Base-by-base conservation (phyloP, 2,329 filamentous ascomycete genomes). In the Teratosphaeriaceae sp. region DNA sequence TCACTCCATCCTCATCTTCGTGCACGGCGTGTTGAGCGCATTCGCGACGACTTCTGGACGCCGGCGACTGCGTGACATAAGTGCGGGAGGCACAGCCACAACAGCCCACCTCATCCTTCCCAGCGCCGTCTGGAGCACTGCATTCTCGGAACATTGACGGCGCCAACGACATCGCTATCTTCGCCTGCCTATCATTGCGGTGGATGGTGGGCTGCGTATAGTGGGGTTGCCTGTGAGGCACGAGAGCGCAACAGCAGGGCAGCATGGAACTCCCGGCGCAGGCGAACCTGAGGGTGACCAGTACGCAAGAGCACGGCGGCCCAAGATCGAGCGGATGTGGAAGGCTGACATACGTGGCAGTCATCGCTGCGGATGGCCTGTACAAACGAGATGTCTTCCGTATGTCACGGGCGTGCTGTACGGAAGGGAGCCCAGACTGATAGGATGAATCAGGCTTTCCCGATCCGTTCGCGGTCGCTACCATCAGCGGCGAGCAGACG, bases 351-450 rank as follows among this genome's bases (percentile, higher is more conserved):
- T 19, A 8, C 16, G 19, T 38, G 57, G 56, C 66, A 97, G 92
- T 98, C 72, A 96, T 98, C 73, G 92, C 92, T 57, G 92, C 92
- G 57, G 92, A 98, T 76, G 92, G 92, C 48, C 76, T 98, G 54
- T 97, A 96, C 76, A 98, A 97, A 75, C 83, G 92, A 70, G 92
- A 98, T 86, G 89, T 98, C 49, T 97, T 98, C 70, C 80, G 92
- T 97, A 84, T 59, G 88, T 80, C 40, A 44, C 40, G 43, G 24
- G 19, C 13, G 7, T 20, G 43, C 26, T 30, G 8, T 37, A 11
- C 15, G 3, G 18, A 7, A 30, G 16, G 19, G 33, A 34, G 21
- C 24, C n/a, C 23, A 45, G 50, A 42, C 46, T 56, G 38, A 56
- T 50, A 13, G 24, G 23, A 8, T 26, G 16, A 39, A 47, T 20